phyloP scores from a whole-genome alignment of 2,329 filamentous ascomycete species.

The Pestalotiopsis sp. region DNA sequence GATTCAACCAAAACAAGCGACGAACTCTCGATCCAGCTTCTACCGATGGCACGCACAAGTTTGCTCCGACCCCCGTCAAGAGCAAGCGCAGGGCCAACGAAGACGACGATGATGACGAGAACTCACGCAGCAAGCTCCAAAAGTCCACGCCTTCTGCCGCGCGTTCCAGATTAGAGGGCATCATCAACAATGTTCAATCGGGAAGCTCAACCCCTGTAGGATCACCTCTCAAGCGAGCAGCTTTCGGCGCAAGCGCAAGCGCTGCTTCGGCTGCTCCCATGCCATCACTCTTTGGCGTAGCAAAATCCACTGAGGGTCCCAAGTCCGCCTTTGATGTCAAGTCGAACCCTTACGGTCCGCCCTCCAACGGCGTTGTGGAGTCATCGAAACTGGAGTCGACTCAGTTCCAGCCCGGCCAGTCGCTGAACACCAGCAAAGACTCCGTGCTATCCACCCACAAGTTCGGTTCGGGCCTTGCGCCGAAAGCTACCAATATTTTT shows the following conservation, averaged over 20 bases:
- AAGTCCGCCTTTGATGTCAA: constrained; percentile 30
- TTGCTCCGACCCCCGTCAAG: constrained; percentile 42
- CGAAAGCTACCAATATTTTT: constrained; percentile 56
- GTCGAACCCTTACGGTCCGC: constrained; percentile 35
- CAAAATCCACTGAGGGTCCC: constrained; percentile 21
- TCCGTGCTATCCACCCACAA: constrained; percentile 30
- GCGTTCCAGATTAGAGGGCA: constrained; percentile 59
- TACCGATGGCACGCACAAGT: constrained; percentile 35
- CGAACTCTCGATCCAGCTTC: constrained; percentile 45
- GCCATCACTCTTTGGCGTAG: constrained; percentile 20
- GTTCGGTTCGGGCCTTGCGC: constrained; percentile 25
- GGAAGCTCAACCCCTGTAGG: constrained; percentile 31
- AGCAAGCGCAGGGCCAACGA: constrained; percentile 56
- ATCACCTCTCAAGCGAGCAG: constrained; percentile 27
- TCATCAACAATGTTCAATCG: constrained; percentile 52
- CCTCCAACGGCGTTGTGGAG: constrained; percentile 37
- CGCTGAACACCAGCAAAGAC: constrained; percentile 23
- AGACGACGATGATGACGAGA: constrained; percentile 46
- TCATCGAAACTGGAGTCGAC: constrained; percentile 45
- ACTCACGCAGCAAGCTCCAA: constrained; percentile 53
- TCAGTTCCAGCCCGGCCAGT: constrained; percentile 35
- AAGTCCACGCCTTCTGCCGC: constrained; percentile 57
- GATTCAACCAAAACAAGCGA: constrained; percentile 51
- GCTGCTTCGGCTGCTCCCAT: not conserved
- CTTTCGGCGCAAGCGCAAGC: constrained; percentile 18